A percentile compares a stretch with the other conserved stretches of the same genome.
These are phyloP conservation scores for Vitis riparia DNA, from an alignment of 164 flowering plant species.

Conservation along the genomic window DNA sequence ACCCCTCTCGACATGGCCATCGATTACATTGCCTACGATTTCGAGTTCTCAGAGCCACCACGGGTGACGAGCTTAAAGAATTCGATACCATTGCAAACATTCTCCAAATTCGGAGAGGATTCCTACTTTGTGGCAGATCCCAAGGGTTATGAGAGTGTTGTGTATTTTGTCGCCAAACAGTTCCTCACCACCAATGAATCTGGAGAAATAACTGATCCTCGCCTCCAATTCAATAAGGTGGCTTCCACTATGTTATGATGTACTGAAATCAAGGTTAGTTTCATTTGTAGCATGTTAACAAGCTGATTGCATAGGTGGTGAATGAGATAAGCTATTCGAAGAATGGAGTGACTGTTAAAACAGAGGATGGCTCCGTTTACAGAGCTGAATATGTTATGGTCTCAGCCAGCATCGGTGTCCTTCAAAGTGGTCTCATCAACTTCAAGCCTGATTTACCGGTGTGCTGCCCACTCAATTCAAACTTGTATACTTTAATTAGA, in stretches of 20 bases:
- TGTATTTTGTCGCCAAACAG: slow-evolving; percentile 68
- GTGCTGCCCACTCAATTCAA: slow-evolving; percentile 17
- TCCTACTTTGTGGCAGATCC: slow-evolving; percentile 86
- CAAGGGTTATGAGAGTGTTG: slow-evolving; percentile 75
- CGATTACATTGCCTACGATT: slow-evolving; percentile 91
- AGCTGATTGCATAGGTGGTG: slow-evolving; percentile 45
- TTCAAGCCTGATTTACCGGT: slow-evolving; percentile 33
- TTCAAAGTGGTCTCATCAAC: slow-evolving; percentile 80
- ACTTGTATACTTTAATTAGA: slow-evolving; percentile 48
- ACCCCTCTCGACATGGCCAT: slow-evolving; percentile 95
- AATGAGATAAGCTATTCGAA: slow-evolving; percentile 79
- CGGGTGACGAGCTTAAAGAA: too few relatives aligned
- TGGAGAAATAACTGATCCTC: slow-evolving; percentile 62
- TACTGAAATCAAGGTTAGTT: not conserved
- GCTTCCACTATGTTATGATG: not conserved
- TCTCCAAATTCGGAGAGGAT: slow-evolving; percentile 70
- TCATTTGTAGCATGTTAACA: slow-evolving; percentile 32
- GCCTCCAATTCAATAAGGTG: slow-evolving; percentile 88
- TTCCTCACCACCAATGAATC: slow-evolving; percentile 56
- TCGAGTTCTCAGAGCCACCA: slow-evolving; percentile 32
- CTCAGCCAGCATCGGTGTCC: slow-evolving; percentile 93
- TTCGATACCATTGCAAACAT: slow-evolving; percentile 60
- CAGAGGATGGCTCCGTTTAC: slow-evolving; percentile 79
- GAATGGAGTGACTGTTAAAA: slow-evolving; percentile 67
- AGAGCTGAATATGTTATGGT: slow-evolving; percentile 73